phyloP scores from a whole-genome alignment of 768 basidiomycete genomes.

The Multifurca ochricompacta region DNA sequence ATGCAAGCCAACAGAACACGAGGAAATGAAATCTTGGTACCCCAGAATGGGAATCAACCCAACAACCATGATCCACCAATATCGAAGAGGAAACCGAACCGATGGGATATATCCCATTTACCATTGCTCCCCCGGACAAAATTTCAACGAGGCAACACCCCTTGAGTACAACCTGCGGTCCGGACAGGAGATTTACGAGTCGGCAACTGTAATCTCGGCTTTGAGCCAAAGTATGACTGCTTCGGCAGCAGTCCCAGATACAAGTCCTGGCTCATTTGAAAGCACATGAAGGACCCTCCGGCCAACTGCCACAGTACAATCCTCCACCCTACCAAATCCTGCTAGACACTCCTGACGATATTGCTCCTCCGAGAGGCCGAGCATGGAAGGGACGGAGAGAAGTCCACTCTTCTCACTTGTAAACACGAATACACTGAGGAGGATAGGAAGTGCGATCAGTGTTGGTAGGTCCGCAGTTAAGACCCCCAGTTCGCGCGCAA shows the following conservation, averaged over 20 bases:
- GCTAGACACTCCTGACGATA: constrained; percentile 63
- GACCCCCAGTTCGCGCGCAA: constrained; percentile 37
- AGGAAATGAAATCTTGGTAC: neutral
- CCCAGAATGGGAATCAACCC: neutral
- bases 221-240: constrained; percentile 22
- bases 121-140: too few relatives aligned
- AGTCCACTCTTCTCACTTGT: constrained; percentile 23
- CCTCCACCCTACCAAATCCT: constrained; percentile 74
- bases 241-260: constrained; percentile 21
- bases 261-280: constrained; percentile 17
- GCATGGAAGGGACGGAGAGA: constrained; percentile 42
- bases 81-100: neutral
- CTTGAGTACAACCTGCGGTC: neutral
- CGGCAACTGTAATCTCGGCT: constrained; percentile 19
- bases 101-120: neutral
- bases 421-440: constrained; percentile 42
- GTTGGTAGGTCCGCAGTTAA: constrained; percentile 62
- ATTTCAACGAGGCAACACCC: neutral
- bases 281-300: constrained; percentile 49
- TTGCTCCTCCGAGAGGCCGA: constrained; percentile 51
- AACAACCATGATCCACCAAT: neutral
- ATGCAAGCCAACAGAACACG: neutral
- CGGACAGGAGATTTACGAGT: neutral
- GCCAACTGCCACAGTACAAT: constrained; percentile 54
- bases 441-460: constrained; percentile 63